Base-by-base conservation (phyloP, 371 early-diverging fungal species). In the Saksenaea oblongispora region DNA sequence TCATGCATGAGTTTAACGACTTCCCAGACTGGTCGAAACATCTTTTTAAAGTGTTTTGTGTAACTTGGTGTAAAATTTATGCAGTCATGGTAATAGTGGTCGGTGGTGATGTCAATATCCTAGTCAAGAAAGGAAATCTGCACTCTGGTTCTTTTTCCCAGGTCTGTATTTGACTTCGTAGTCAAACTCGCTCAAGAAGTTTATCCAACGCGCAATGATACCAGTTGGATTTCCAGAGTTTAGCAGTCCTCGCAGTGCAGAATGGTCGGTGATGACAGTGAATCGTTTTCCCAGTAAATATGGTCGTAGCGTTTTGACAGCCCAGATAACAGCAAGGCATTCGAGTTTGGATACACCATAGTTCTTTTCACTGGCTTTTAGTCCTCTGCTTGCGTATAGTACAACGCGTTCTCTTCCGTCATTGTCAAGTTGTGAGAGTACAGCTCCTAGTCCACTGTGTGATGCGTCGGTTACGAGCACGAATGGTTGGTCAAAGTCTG, bases 261-360 rank as follows among this genome's bases (percentile, higher is more conserved):
- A 73, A 54, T 87, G 84, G 63, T 87, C 85, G 3, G 83, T 76
- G 27, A 62, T 37, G 17, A 87, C 72, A 2, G 65, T 70, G 28
- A 78, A 58, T 1, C 31, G 63, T 44, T 56, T 26, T 3, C 72
- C 75, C 22, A 74, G 61, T 0, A 86, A 68, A 59, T 74, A 84
- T 39, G 70, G 82, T 1, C 78, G 71, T 80, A 78, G 86, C 4
- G 56, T 39, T 27, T 75, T 58, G 18, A 86, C 72, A 2, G 70
- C 37, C 2, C 66, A 75, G 11, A 78, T 54, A 34, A 83, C 77
- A 0, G 80, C 83, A 1, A 86, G 61, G 10, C 84, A 27, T 59
- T 88, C 85, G 58, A 80, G 83, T 39, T 85, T 84, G 56, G 80
- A 72, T 10, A 79, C 72, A 11, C 72, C 64, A 37, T 85, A 83